A percentile compares a stretch with the other conserved stretches of the same genome.
These are phyloP conservation scores for Ogataea siamensis DNA, from an alignment of 805 yeast genomes.

Conservation along the genomic window DNA sequence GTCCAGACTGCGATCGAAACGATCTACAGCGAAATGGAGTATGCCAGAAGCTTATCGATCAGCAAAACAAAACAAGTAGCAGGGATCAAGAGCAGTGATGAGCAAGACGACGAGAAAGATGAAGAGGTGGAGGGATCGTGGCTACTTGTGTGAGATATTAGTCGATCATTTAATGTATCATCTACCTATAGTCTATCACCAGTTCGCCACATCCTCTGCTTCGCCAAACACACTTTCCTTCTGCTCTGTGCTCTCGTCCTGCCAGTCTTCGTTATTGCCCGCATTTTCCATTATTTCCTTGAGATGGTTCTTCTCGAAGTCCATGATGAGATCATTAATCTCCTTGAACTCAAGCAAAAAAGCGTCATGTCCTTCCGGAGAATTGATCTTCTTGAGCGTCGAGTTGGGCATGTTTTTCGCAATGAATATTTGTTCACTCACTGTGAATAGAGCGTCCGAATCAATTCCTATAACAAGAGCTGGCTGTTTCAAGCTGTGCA, in stretches of 20 bases:
- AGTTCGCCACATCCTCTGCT: constrained; percentile 91
- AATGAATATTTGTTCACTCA: constrained; percentile 83
- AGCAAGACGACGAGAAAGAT: constrained; percentile 9
- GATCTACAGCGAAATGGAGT: constrained; percentile 78
- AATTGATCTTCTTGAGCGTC: constrained; percentile 65
- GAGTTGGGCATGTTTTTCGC: constrained; percentile 75
- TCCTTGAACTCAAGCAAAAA: constrained; percentile 84
- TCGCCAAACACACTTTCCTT: constrained; percentile 84
- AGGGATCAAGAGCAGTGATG: constrained; percentile 18
- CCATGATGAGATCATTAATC: constrained; percentile 67
- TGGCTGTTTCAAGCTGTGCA: constrained; percentile 65
- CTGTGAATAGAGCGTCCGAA: constrained; percentile 90
- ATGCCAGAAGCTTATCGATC: constrained; percentile 59
- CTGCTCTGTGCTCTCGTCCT: constrained; percentile 45
- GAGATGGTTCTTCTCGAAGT: constrained; percentile 58
- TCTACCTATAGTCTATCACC: constrained; percentile 46
- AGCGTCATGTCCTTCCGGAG: constrained; percentile 98
- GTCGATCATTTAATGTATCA: constrained; percentile 1
- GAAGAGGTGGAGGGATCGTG: constrained; percentile 32
- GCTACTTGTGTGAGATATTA: constrained; percentile 24
- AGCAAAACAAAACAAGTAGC: constrained; percentile 39
- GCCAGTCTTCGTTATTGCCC: constrained; percentile 45
- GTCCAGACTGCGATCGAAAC: constrained; percentile 71
- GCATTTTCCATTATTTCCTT: constrained; percentile 58
- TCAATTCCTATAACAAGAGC: constrained; percentile 83